Conservation (phyloP, 371 early-diverging fungal species). For the Mortierella sp. region DNA sequence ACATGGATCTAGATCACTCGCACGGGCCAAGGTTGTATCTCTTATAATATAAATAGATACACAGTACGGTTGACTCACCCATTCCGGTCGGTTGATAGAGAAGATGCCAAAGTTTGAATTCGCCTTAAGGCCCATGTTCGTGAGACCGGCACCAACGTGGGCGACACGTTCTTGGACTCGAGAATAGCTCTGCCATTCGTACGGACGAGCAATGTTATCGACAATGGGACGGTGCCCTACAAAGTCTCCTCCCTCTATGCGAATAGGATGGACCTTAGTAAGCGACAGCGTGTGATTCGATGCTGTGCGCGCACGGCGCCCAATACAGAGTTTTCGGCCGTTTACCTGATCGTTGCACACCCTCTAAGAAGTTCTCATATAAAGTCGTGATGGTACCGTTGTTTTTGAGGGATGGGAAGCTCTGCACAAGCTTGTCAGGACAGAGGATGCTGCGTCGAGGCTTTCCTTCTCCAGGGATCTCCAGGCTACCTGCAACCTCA, state of each 20-base stretch:
- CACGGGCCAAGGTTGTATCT: no score
- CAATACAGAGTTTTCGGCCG: no score
- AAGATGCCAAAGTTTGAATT: constrained; percentile 69
- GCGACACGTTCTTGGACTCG: constrained; percentile 74
- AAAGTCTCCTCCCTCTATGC: constrained; percentile 27
- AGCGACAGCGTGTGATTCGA: no score
- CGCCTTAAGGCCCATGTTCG: constrained; percentile 58
- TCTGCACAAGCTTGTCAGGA: constrained; percentile 61
- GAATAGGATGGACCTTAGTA: not conserved
- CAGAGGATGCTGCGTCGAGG: constrained; percentile 65
- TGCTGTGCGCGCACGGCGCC: not conserved
- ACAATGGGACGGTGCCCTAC: constrained; percentile 56
- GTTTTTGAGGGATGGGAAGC: constrained; percentile 58
- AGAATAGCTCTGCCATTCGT: constrained; percentile 81
- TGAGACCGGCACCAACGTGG: constrained; percentile 76
- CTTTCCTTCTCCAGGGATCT: constrained; percentile 59
- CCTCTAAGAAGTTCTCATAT: constrained; percentile 70
- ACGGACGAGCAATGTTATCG: constrained; percentile 56
- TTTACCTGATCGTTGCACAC: constrained; percentile 65
- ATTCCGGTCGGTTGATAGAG: constrained; percentile 92
- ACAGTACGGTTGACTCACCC: constrained; percentile 86
- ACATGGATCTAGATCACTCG: no score
- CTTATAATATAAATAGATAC: no score
- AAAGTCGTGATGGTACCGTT: constrained; percentile 65
- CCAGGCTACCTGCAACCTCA: constrained; percentile 16